Conservation (phyloP, 306 rosid species). For the Sophora flavescens region DNA sequence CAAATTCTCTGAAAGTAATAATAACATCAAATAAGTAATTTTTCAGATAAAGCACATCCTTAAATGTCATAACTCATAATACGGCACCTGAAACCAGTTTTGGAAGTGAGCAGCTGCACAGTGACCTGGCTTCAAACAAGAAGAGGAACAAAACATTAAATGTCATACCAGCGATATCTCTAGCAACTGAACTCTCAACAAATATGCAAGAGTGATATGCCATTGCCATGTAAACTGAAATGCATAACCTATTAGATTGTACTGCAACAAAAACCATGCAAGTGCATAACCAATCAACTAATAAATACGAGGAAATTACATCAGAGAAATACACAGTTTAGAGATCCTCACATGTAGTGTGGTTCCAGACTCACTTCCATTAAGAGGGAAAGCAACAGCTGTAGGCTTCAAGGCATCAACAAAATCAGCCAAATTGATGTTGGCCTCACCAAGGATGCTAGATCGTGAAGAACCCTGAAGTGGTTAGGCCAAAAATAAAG, state of each 20-base stretch:
- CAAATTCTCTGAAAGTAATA: conserved; percentile 87
- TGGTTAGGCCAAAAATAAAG: conserved; percentile 50
- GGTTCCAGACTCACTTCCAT: conserved; percentile 87
- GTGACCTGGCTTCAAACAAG: conserved; percentile 82
- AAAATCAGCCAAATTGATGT: conserved; percentile 88
- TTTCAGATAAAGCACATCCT: conserved; percentile 45
- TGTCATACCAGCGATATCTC: conserved; percentile 34
- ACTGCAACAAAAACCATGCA: conserved; percentile 15
- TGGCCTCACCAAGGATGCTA: conserved; percentile 93
- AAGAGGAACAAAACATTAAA: conserved; percentile 47
- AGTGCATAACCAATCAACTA: conserved; percentile 27
- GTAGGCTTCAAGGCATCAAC: conserved; percentile 94
- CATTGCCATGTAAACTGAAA: conserved; percentile 32
- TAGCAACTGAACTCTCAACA: conserved; percentile 37
- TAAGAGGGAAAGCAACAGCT: conserved; percentile 71
- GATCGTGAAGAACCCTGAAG: conserved; percentile 94
- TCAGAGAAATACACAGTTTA: conserved; percentile 41
- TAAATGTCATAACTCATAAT: conserved; percentile 45
- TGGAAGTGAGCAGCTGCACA: conserved; percentile 97
- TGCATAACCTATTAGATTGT: conserved; percentile 26
- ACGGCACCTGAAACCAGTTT: conserved; percentile 97
- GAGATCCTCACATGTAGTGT: conserved; percentile 82
- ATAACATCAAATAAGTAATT: conserved; percentile 49
- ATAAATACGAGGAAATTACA: conserved; percentile 21
- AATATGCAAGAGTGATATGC: conserved; percentile 29